Base-by-base conservation (phyloP, 2,329 filamentous ascomycete species). In the Neopestalotiopsis clavispora region DNA sequence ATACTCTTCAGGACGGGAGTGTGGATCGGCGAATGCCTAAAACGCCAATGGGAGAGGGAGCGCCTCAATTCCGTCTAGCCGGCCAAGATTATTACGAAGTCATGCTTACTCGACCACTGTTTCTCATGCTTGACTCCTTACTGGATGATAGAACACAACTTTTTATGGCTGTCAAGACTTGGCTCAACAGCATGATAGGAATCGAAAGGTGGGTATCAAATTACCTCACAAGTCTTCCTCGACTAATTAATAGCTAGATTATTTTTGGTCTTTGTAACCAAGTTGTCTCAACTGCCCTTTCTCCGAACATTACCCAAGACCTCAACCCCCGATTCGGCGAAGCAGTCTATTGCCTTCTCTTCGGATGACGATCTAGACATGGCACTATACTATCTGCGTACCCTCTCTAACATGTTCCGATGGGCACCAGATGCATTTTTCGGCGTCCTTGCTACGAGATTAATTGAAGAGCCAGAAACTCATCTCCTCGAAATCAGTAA, bases 51-150 rank as follows among this genome's bases (percentile, higher is more conserved):
- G 71, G 70, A 32, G 79, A 81, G 68, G 68, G 69, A 20, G 80
- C 80, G 49, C 73, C 69, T 49, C 78, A 76, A 4, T 75, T 76
- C 9, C 83, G 86, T 32, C 82, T 87, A 72, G 86, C 80, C 7
- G 89, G 89, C 6, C 84, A 84, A 75, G 88, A 89, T 34, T 84
- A 91, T 71, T 93, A 91, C 75, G 89, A 93, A 73, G 82, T 91
- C 5, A 91, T 97, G 83, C 85, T 98, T 56, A 91, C 91, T 5
- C 89, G 94, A 64, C 95, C 95, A 1, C 80, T 97, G 20, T 92
- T 98, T 71, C 81, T 97, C 12, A 86, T 97, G 71, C 84, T 98
- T 32, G 95, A 98, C 79, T 87, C 91, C 1, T 83, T 98, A 1
- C 81, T 88, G 20, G 91, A 95, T 69, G 90, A 94, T 69, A 86